phyloP scores from a whole-genome alignment of 1,284 basidiomycete genomes.

The Cystobasidiaceae sp. region DNA sequence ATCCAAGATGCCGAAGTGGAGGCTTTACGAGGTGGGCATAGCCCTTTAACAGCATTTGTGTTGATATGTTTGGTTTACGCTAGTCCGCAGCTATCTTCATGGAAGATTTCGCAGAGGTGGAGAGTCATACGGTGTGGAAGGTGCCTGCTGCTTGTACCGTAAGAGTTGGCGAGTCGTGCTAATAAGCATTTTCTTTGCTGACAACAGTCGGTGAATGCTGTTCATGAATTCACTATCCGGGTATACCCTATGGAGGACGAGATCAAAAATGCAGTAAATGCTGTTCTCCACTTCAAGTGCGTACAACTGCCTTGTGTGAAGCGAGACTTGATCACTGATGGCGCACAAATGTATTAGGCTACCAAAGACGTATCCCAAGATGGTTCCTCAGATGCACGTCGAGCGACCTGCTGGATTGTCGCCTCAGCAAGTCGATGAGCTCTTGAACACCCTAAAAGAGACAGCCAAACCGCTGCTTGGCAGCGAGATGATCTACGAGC shows the following conservation, averaged over 20 bases:
- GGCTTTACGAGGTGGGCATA: slow-evolving; percentile 36
- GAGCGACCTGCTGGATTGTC: slow-evolving; percentile 35
- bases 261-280: slow-evolving; percentile 36
- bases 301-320: not conserved
- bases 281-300: slow-evolving; percentile 41
- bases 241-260: slow-evolving; percentile 38
- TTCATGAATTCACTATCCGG: slow-evolving; percentile 38
- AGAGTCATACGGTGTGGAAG: slow-evolving; percentile 40
- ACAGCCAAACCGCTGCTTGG: slow-evolving; percentile 32
- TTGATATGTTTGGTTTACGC: not conserved
- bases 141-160: slow-evolving; percentile 15
- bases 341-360: slow-evolving; percentile 28
- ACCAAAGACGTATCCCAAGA: slow-evolving; percentile 38
- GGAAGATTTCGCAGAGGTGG: slow-evolving; percentile 39
- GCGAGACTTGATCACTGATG: not conserved
- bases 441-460: slow-evolving; percentile 19
- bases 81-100: slow-evolving; percentile 38
- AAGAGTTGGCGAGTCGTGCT: no score
- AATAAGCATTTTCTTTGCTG: not conserved
- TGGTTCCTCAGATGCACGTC: slow-evolving; percentile 34
- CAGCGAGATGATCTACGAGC: slow-evolving; percentile 40
- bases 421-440: slow-evolving; percentile 28
- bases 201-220: slow-evolving; percentile 42
- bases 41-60: not conserved
- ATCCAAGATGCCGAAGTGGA: slow-evolving; percentile 40